Percentiles rank a stretch among this genome's conserved stretches.
Conservation (phyloP, 225 moss, liverwort and hornwort genomes). For the Sphagnum tenellum region DNA sequence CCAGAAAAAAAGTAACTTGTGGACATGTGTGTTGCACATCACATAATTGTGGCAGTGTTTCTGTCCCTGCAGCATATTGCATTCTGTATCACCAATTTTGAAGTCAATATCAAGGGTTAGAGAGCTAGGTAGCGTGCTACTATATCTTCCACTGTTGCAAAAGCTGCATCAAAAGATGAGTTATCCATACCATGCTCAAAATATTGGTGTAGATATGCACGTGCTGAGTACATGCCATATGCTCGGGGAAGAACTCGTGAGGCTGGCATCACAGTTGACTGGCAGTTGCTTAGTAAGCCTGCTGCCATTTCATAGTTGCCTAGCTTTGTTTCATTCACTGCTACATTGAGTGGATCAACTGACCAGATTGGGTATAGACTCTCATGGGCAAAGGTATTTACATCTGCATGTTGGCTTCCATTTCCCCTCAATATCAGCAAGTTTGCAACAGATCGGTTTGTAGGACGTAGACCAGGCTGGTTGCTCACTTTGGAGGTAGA, state of each 20-base stretch:
- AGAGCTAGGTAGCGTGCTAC: conserved; percentile 32
- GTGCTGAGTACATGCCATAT: conserved; percentile 73
- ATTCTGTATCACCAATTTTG: no score
- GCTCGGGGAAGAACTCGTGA: conserved; percentile 55
- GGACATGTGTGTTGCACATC: no score
- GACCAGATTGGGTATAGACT: conserved; percentile 84
- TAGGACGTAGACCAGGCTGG: conserved; percentile 6
- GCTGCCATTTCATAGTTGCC: conserved; percentile 64
- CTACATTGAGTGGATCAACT: conserved; percentile 66
- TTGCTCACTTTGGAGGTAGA: neutral
- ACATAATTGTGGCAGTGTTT: no score
- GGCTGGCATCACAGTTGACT: conserved; percentile 55
- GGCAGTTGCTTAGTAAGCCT: conserved; percentile 80
- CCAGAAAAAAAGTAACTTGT: no score
- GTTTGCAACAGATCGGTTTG: conserved; percentile 75
- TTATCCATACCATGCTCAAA: conserved; percentile 79
- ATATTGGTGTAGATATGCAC: conserved; percentile 84
- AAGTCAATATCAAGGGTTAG: neutral
- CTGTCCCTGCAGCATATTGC: no score
- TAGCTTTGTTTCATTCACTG: conserved; percentile 32
- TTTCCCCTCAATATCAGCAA: conserved; percentile 58
- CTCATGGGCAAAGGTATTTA: conserved; percentile 57
- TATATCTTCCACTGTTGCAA: conserved; percentile 74
- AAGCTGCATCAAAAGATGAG: conserved; percentile 68
- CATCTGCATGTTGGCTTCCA: conserved; percentile 53